These are phyloP conservation scores for Piromyces sp. DNA, from an alignment of 192 early-diverging fungal genomes.

Conservation along the genomic window DNA sequence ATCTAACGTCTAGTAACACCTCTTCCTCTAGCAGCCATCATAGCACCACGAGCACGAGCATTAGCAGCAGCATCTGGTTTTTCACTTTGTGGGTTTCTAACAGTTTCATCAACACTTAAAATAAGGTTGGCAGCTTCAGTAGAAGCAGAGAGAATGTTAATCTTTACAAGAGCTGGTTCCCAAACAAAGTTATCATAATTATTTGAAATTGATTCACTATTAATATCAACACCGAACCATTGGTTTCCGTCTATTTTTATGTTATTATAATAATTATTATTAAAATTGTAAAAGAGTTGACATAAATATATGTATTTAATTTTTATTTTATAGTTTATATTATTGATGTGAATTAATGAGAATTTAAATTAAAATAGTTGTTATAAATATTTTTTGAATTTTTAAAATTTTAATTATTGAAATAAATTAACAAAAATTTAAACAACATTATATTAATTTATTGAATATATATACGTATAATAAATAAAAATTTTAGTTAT, in stretches of 20 bases:
- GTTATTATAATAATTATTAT: too few species aligned
- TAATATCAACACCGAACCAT: slow-evolving; percentile 91
- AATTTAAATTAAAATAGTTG: too few species aligned
- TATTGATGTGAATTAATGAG: too few species aligned
- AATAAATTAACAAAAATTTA: too few species aligned
- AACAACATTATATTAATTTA: too few species aligned
- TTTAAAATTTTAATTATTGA: too few species aligned
- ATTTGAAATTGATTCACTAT: slow-evolving; percentile 68
- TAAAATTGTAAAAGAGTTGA: too few species aligned
- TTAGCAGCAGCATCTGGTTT: slow-evolving; percentile 35
- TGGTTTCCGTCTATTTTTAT: slow-evolving; percentile 24
- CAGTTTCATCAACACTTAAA: slow-evolving; percentile 90
- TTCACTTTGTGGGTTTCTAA: slow-evolving; percentile 75
- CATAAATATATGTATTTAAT: too few species aligned
- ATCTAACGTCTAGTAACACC: neutral
- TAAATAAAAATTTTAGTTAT: too few species aligned
- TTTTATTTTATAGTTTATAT: too few species aligned
- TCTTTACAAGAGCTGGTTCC: slow-evolving; percentile 97
- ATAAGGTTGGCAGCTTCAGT: slow-evolving; percentile 92
- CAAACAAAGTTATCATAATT: slow-evolving; percentile 88
- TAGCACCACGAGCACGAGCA: neutral
- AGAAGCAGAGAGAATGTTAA: slow-evolving; percentile 82
- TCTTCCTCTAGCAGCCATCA: neutral
- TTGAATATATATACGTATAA: too few species aligned
- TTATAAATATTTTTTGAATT: too few species aligned